Evolutionary conservation across 768 basidiomycete species (phyloP).

Genomic region (Collybiopsis luxurians): DNA sequence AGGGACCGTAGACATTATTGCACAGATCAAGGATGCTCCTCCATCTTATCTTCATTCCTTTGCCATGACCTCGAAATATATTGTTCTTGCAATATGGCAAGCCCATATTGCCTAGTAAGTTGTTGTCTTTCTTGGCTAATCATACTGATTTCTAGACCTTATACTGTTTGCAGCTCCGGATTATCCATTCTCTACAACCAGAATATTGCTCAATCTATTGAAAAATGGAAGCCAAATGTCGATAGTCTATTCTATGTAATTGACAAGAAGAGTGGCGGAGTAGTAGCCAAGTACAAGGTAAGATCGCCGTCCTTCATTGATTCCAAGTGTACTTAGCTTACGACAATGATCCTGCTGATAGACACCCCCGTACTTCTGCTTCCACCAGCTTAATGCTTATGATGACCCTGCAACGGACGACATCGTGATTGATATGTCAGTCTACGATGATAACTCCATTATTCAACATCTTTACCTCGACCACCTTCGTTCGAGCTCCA

Average conservation of each 20-base stretch:
- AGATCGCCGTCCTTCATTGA: background rate
- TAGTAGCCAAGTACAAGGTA: conserved; percentile 33
- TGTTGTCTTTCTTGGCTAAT: background rate
- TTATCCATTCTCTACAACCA: conserved; percentile 24
- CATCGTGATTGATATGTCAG: conserved; percentile 32
- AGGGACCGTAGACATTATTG: conserved; percentile 26
- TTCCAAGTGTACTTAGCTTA: background rate
- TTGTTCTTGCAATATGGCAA: conserved; percentile 33
- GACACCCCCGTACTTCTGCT: conserved; percentile 35
- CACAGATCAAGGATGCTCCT: conserved; percentile 34
- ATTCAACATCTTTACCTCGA: conserved; percentile 30
- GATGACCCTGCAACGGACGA: conserved; percentile 25
- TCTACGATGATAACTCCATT: conserved; percentile 29
- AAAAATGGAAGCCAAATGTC: conserved; percentile 25
- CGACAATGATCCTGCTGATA: background rate
- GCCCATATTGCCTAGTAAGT: conserved; percentile 12
- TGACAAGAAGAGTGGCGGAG: conserved; percentile 31
- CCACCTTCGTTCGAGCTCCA: conserved; percentile 21
- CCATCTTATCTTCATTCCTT: conserved; percentile 37
- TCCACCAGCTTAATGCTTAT: conserved; percentile 39
- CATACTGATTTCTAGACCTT: background rate
- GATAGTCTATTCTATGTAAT: conserved; percentile 34
- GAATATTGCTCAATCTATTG: conserved; percentile 30
- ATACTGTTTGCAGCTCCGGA: conserved; percentile 7
- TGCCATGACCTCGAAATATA: conserved; percentile 32